Evolutionary conservation across 2,329 filamentous ascomycete species (phyloP), one percentile per base, ranked within the genome.

Genomic region (Hawksworthiomyces lignivorus): DNA sequence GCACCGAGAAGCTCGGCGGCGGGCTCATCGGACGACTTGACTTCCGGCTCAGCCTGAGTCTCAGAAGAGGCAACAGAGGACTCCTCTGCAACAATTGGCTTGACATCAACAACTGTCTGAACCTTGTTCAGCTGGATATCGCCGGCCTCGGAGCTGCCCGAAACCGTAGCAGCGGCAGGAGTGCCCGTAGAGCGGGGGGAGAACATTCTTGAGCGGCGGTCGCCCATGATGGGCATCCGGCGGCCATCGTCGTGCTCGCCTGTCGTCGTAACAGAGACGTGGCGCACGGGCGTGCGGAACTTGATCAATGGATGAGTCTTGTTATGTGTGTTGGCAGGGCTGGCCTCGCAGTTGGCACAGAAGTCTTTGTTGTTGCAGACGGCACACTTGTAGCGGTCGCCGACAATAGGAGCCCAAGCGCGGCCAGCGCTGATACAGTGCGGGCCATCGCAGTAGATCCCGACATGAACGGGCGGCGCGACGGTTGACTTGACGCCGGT

Each of bases 301-400:
- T 95, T 96, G 70, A 98, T 88, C 53, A 98, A 70, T 21, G 92
- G 92, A 56, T 98, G 92, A n/a, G 89, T 94, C 62, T 80, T 82
- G 70, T 97, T 96, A 70, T 98, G 92, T 18, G 68, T 70, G 62
- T 94, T 90, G 50, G 72, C 71, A 7, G 92, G 92, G 54, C 80
- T 80, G 36, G 90, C 87, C 67, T 98, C 94, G 66, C 92, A 98
- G 57, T 77, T 84, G 57, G 85, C 87, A 61, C 92, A 98, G 69
- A 96, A 95, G 64, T 98, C 92, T 26, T 83, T 83, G 60, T 98
- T 89, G 56, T 94, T 75, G 70, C 92, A 98, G 43, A 98, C 83
- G 39, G 90, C 87, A 59, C 92, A 98, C 78, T 98, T 98, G 76
- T 92, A 98, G 50, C 92, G 86, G 47, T 84, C 75, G 39, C 92